phyloP scores from a whole-genome alignment of 2,329 filamentous ascomycete species.

The Zasmidium cellare region DNA sequence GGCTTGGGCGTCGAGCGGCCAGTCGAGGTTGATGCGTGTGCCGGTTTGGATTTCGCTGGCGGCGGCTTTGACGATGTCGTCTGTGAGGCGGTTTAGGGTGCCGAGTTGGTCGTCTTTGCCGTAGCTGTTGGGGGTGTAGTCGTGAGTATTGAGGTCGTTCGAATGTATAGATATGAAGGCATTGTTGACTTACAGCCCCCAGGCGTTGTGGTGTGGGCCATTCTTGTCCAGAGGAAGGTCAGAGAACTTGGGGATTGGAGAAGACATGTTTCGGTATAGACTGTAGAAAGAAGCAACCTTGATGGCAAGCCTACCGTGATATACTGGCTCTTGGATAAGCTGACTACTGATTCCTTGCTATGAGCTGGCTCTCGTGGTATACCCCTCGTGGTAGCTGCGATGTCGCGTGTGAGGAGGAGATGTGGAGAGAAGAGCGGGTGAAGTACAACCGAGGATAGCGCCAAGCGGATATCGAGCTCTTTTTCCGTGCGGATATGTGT shows the following conservation, averaged over 20 bases:
- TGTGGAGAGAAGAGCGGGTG: conserved; percentile 6
- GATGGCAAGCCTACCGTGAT: conserved; percentile 4
- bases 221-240: conserved; percentile 49
- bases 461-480: neutral
- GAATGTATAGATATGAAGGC: too few relatives aligned
- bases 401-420: conserved; percentile 11
- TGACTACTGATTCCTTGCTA: neutral
- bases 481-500: neutral
- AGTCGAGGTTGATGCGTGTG: conserved; percentile 60
- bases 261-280: conserved; percentile 9
- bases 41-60: conserved; percentile 57
- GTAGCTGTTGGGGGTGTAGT: conserved; percentile 41
- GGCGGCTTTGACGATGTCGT: conserved; percentile 52
- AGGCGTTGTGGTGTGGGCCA: conserved; percentile 47
- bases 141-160: neutral
- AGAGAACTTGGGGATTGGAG: conserved; percentile 47
- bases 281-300: conserved; percentile 3
- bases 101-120: conserved; percentile 60
- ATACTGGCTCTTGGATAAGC: neutral
- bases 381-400: conserved; percentile 9
- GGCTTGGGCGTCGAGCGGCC: conserved; percentile 57
- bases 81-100: conserved; percentile 61
- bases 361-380: neutral
- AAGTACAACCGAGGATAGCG: conserved; percentile 6
- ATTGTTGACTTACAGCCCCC: conserved; percentile 30